Conservation (phyloP, 169 alveolate genomes). For the Plasmodium coatneyi region DNA sequence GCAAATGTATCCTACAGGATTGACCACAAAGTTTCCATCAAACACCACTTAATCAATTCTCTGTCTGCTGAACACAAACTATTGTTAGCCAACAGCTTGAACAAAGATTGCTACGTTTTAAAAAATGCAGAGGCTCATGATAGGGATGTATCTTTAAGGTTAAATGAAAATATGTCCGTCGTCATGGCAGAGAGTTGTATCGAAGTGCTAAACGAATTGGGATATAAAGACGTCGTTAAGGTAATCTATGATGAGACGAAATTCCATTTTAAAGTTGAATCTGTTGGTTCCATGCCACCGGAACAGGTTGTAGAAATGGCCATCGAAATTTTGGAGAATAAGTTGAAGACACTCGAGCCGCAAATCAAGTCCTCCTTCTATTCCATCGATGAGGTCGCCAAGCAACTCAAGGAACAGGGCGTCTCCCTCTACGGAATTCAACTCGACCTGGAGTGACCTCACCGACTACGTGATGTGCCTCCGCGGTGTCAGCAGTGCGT, state of each 20-base stretch:
- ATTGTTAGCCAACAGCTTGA: conserved; percentile 46
- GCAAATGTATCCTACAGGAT: conserved; percentile 92
- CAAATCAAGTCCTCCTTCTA: conserved; percentile 70
- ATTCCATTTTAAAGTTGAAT: conserved; percentile 85
- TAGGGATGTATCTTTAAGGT: conserved; percentile 17
- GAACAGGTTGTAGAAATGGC: conserved; percentile 93
- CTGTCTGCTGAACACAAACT: conserved; percentile 42
- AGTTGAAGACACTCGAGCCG: conserved; percentile 77
- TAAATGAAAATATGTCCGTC: conserved; percentile 72
- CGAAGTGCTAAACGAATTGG: conserved; percentile 80
- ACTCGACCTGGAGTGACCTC: conserved; percentile 31
- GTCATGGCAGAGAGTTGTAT: conserved; percentile 81
- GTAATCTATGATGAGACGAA: conserved; percentile 83
- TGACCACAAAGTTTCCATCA: conserved; percentile 82
- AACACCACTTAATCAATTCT: conserved; percentile 84
- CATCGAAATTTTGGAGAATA: conserved; percentile 86
- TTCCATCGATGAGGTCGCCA: conserved; percentile 70
- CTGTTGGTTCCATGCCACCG: conserved; percentile 96
- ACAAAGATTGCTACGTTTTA: conserved; percentile 58
- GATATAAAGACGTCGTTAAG: conserved; percentile 79
- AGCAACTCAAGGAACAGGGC: conserved; percentile 71
- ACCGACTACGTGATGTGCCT: not conserved
- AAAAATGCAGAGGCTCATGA: conserved; percentile 66
- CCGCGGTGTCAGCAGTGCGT: not conserved
- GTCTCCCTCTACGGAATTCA: conserved; percentile 71